Evolutionary conservation across 352 stramenopile genomes (phyloP).

Genomic region (Phytophthora kernoviae): DNA sequence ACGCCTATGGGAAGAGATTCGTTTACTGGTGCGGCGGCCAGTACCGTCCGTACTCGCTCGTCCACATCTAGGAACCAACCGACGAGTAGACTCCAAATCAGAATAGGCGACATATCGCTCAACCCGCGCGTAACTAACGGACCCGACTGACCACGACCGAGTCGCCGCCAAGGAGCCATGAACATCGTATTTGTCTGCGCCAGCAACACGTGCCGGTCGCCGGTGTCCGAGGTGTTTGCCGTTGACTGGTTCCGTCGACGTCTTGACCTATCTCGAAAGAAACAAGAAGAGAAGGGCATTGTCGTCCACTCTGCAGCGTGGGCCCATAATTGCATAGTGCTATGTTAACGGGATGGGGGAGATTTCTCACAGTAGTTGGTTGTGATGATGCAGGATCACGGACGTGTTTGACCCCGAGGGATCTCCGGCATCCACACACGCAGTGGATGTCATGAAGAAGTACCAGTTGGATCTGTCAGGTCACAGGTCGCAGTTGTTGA

Average conservation of each 20-base stretch:
- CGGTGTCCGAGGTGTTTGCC: slow-evolving; percentile 75
- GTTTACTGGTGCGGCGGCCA: slow-evolving; percentile 14
- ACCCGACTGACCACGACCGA: slow-evolving; percentile 1
- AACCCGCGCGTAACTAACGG: slow-evolving; percentile 1
- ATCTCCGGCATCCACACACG: slow-evolving; percentile 64
- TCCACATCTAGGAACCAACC: no score
- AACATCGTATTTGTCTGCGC: slow-evolving; percentile 88
- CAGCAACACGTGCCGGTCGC: slow-evolving; percentile 85
- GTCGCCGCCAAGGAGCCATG: slow-evolving; percentile 30
- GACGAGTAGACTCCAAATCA: slow-evolving; percentile 12
- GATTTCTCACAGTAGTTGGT: slow-evolving; percentile 7
- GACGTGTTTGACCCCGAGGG: slow-evolving; percentile 74
- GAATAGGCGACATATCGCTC: slow-evolving; percentile 11
- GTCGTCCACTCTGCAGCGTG: slow-evolving; percentile 75
- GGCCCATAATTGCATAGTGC: neutral
- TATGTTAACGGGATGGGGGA: neutral
- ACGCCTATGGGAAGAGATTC: slow-evolving; percentile 1
- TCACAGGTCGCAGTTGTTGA: slow-evolving; percentile 74
- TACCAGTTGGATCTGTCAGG: slow-evolving; percentile 75
- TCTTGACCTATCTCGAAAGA: slow-evolving; percentile 65
- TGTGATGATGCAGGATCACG: slow-evolving; percentile 47
- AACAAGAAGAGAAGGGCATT: slow-evolving; percentile 73
- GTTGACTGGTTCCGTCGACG: slow-evolving; percentile 80
- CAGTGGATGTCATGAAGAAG: slow-evolving; percentile 72
- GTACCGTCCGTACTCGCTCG: slow-evolving; percentile 11